Evolutionary conservation across 192 early-diverging fungal genomes (phyloP).

Genomic region (Rhizophagus sp.): DNA sequence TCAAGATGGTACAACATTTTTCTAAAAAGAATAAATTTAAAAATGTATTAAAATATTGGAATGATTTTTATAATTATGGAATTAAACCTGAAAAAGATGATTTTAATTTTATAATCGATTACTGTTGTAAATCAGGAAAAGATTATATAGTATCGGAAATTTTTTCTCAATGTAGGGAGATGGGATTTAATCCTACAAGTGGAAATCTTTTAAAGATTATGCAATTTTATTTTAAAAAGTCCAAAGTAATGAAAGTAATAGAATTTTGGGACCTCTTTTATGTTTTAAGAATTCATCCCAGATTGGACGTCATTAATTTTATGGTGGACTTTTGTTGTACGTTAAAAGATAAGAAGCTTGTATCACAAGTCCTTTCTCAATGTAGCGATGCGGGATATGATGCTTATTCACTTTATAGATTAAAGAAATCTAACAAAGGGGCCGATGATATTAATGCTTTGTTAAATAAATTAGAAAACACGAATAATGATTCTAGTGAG

Average conservation of each 20-base stretch:
- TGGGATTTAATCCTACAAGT: not conserved
- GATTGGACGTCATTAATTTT: not conserved
- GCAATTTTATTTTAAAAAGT: not conserved
- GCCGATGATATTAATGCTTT: not conserved
- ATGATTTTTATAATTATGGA: conserved; percentile 16
- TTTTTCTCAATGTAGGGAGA: not conserved
- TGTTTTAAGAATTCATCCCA: not conserved
- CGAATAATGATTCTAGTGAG: not conserved
- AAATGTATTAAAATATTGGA: not conserved
- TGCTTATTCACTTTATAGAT: not conserved
- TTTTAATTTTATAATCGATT: not conserved
- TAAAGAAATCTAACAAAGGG: not conserved
- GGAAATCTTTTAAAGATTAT: not conserved
- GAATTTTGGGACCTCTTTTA: not conserved
- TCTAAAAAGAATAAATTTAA: not conserved
- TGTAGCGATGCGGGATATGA: not conserved
- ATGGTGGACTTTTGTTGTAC: not conserved
- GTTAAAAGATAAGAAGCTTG: not conserved
- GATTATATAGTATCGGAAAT: not conserved
- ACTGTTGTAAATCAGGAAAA: not conserved
- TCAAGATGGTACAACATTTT: not conserved
- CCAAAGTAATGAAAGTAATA: not conserved
- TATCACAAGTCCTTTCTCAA: not conserved
- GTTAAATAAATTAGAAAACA: not conserved
- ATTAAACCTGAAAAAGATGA: conserved; percentile 5